Evolutionary conservation across 2,329 filamentous ascomycete genomes (phyloP), one percentile per base, ranked within the genome.

Genomic region (Trichoderma pleuroti): DNA sequence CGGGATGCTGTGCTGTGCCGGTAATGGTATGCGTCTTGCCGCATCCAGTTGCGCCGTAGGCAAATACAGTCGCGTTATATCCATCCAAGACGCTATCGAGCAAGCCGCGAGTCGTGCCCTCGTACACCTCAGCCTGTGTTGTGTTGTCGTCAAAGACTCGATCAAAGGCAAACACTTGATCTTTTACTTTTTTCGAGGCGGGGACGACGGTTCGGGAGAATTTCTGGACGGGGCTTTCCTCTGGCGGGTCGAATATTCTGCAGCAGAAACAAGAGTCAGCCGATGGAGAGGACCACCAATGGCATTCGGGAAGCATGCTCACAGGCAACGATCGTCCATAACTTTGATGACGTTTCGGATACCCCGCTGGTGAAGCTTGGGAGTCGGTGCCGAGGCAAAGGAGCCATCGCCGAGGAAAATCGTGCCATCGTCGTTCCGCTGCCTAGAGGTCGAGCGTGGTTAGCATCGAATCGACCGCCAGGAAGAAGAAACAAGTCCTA

Each of bases 21-120:
- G 91, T 93, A 77, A 99, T 99, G 11, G 96, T 99, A 81, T 99
- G 96, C 28, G 96, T 99, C 84, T 99, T 99, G 81, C 96, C 96
- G 81, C 96, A 99, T 49, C 96, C 96, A 0, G 96, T 99, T 49
- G 96, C 96, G 75, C 96, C 96, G 81, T 99, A 99, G 63, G 96
- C 96, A 80, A 99, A 99, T 5, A 99, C 96, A 0, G 96, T 99
- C 61, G 96, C 96, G 84, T 99, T 99, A 86, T 98, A 99, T 74
- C 96, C 96, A 75, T 99, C 94, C 71, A 99, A 86, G 18, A 99
- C 94, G 78, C 92, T 98, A 80, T 98, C 95, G 72, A 99, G 88
- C n/a, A 99, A 87, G 70, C 85, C 89, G 80, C 91, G 92, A 2
- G 95, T 97, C 0, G 96, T 98, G 16, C 93, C 88, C 80, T 98